Evolutionary conservation across 2,329 filamentous ascomycete species (phyloP), one percentile per base, ranked within the genome.

Genomic region (Sarocladium kiliense): DNA sequence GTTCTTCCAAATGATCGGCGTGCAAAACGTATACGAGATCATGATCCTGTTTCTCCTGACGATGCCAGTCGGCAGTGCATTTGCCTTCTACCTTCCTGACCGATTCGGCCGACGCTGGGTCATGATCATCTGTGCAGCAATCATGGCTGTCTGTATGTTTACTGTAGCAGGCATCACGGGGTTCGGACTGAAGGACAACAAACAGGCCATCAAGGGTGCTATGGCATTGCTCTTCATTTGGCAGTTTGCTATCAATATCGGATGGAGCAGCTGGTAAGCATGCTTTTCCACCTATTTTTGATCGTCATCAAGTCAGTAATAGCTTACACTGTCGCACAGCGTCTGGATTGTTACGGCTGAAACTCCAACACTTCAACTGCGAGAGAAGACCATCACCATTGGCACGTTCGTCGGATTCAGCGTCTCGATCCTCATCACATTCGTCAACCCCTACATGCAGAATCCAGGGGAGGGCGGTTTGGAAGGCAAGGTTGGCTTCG

Each of bases 1-100:
- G 34, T 65, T 65, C 55, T 49, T 65, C 39, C 45, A 60, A 25
- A 57, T 59, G 45, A 54, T 62, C 19, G 62, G 63, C 1, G 36
- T 62, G 6, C 32, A 36, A 19, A 47, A 62, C 26, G 36, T 60
- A 1, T 57, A 32, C 2, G 57, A 39, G 2, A 44, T 26, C 30
- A 44, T 60, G 36, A 45, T 55, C 1, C 45, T 57, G 2, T 59
- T 60, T 44, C 54, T 54, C 27, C 41, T 58, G 0, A 56, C 55
- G 14, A 44, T 44, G 39, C 39, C 39, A 9, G 39, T 44, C 19
- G 39, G 12, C 39, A 44, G 39, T 23, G 39, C 39, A 14, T 44
- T 4, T 23, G 39, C n/a, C 19, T 44, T 44, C 19, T 44, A 44
- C 19, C 3, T 44, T 18, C 39, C 39, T 11, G 60, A 60, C 36